These are phyloP conservation scores for Ustilago curta DNA, from an alignment of 1,284 basidiomycete genomes.

Conservation along the genomic window DNA sequence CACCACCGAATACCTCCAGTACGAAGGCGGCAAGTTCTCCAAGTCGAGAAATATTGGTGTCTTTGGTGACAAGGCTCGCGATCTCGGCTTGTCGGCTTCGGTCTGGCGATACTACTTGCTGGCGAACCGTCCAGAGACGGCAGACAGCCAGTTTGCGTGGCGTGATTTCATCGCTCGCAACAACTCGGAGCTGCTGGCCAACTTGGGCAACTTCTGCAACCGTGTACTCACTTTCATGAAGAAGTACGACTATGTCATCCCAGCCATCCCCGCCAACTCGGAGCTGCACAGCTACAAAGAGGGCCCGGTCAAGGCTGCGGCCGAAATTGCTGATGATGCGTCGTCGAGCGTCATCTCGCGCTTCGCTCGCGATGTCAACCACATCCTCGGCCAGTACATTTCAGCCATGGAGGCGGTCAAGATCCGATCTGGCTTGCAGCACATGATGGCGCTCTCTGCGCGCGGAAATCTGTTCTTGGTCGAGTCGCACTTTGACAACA, in stretches of 20 bases:
- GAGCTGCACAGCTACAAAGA: conserved; percentile 54
- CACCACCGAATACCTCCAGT: conserved; percentile 97
- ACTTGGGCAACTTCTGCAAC: conserved; percentile 99
- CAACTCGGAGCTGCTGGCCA: conserved; percentile 94
- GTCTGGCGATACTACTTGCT: conserved; percentile 99
- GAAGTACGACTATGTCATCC: conserved; percentile 84
- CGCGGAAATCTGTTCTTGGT: conserved; percentile 96
- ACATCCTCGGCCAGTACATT: conserved; percentile 82
- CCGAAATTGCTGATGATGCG: conserved; percentile 33
- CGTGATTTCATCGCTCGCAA: conserved; percentile 92
- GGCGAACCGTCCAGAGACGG: conserved; percentile 90
- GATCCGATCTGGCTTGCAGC: conserved; percentile 85
- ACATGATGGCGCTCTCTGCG: conserved; percentile 88
- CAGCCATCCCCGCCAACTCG: conserved; percentile 48
- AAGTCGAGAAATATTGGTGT: conserved; percentile 97
- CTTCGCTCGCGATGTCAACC: conserved; percentile 86
- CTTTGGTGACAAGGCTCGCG: conserved; percentile 92
- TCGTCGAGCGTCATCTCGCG: conserved; percentile 45
- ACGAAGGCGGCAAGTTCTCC: conserved; percentile 98
- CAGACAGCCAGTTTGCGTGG: conserved; percentile 98
- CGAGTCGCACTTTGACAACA: conserved; percentile 89
- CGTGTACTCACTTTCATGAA: conserved; percentile 92
- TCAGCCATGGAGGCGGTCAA: conserved; percentile 92
- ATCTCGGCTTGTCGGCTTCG: conserved; percentile 89
- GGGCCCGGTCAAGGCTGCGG: conserved; percentile 37